These are phyloP conservation scores for Globisporangium irregulare DNA, from an alignment of 352 stramenopile species.

Conservation along the genomic window DNA sequence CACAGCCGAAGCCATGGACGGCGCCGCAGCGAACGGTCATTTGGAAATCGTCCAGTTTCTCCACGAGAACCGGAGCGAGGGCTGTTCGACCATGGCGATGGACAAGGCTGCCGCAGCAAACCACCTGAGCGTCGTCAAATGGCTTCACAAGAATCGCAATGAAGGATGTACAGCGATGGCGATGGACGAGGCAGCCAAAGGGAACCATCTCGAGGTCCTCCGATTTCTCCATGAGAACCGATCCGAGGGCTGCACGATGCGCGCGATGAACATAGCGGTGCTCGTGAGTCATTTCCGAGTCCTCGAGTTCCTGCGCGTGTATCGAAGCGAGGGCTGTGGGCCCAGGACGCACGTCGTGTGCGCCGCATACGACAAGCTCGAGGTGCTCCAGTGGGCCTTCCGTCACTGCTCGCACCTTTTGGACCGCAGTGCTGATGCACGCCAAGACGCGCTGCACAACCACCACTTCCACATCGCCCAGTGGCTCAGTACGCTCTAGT, in stretches of 20 bases:
- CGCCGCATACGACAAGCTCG: constrained; percentile 3
- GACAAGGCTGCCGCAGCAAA: constrained; percentile 15
- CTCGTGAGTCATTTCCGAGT: constrained; percentile 1
- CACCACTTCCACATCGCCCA: constrained; percentile 8
- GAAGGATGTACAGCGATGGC: constrained; percentile 4
- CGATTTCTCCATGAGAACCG: constrained; percentile 12
- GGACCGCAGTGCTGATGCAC: neutral
- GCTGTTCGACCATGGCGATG: constrained; percentile 13
- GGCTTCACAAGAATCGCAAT: constrained; percentile 14
- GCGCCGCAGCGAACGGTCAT: neutral
- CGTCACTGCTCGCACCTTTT: neutral
- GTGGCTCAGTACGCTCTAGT: neutral
- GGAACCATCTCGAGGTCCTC: constrained; percentile 8
- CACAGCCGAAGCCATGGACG: constrained; percentile 4
- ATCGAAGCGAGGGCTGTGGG: constrained; percentile 16
- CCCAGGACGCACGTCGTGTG: neutral
- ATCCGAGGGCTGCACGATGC: constrained; percentile 2
- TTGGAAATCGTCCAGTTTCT: constrained; percentile 10
- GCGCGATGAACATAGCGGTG: constrained; percentile 15
- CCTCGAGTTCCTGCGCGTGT: constrained; percentile 14
- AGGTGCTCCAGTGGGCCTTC: constrained; percentile 5
- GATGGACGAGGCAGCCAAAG: constrained; percentile 8
- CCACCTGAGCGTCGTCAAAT: constrained; percentile 17
- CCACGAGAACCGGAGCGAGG: constrained; percentile 1
- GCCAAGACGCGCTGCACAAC: neutral